Evolutionary conservation across 768 basidiomycete genomes (phyloP).

Genomic region (Leccinum olivaceopallidum): DNA sequence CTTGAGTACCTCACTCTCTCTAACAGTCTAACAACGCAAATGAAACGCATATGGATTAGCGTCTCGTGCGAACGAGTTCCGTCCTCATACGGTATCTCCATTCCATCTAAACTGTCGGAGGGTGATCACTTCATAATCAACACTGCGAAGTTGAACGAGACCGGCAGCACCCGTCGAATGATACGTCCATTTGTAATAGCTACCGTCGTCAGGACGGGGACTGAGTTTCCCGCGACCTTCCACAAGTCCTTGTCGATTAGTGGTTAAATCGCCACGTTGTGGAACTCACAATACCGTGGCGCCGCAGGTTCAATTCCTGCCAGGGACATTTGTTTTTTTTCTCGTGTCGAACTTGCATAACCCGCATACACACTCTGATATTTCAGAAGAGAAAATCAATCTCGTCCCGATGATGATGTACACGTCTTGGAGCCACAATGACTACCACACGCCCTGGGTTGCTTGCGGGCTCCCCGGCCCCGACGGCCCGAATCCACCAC

Average conservation of each 20-base stretch:
- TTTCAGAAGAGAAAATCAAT: not conserved
- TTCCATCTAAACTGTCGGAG: not conserved
- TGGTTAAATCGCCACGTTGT: conserved; percentile 46
- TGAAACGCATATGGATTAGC: not conserved
- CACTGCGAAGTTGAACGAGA: not conserved
- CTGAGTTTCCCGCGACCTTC: conserved; percentile 16
- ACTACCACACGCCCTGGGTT: conserved; percentile 31
- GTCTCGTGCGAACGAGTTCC: not conserved
- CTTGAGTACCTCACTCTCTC: not conserved
- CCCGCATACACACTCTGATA: not conserved
- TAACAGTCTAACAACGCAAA: not conserved
- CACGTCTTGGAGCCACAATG: not conserved
- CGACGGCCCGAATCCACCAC: conserved; percentile 19
- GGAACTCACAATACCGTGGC: conserved; percentile 36
- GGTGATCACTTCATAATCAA: not conserved
- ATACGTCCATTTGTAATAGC: not conserved
- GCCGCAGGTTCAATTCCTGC: conserved; percentile 39
- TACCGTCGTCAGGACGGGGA: not conserved
- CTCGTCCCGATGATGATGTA: not conserved
- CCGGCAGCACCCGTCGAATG: not conserved
- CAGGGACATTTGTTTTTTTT: conserved; percentile 32
- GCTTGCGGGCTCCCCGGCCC: conserved; percentile 30
- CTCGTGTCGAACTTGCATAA: no score
- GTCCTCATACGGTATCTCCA: not conserved
- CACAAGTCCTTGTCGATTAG: conserved; percentile 43